Conservation (phyloP, 176 grass and related monocot genomes). For the Olyra latifolia region DNA sequence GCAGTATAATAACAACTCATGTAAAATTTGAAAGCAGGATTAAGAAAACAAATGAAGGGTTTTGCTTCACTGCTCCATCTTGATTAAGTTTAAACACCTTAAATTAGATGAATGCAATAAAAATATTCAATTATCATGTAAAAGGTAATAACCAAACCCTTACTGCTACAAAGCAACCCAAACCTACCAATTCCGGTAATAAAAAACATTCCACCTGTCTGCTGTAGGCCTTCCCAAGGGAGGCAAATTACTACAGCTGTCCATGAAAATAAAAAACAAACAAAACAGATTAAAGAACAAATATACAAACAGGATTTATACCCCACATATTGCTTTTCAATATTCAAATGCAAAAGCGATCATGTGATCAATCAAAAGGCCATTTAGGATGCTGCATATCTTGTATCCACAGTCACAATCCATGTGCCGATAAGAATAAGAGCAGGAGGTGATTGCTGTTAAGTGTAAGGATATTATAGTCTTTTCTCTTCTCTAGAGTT, state of each 20-base stretch:
- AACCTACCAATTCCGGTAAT: neutral
- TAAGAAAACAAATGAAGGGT: neutral
- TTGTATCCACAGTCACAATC: neutral
- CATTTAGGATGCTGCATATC: neutral
- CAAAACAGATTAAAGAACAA: neutral
- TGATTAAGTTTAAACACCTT: slow-evolving; percentile 15
- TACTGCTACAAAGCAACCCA: slow-evolving; percentile 5
- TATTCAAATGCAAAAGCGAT: neutral
- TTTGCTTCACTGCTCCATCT: slow-evolving; percentile 29
- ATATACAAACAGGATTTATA: slow-evolving; percentile 1
- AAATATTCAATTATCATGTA: slow-evolving; percentile 11
- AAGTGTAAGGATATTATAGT: no score
- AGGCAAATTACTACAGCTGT: neutral
- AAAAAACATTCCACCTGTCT: neutral
- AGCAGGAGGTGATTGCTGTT: neutral
- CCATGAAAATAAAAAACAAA: neutral
- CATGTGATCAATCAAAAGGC: neutral
- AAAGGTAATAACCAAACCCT: neutral
- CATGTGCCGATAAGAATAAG: neutral
- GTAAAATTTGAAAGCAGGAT: slow-evolving; percentile 24
- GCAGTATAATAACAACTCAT: slow-evolving; percentile 32
- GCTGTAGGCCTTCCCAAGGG: neutral
- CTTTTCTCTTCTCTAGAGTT: no score
- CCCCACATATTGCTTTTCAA: no score
- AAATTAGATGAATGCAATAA: neutral